Evolutionary conservation across 495 filamentous ascomycete species (phyloP), one percentile per base, ranked within the genome.

Genomic region (Neurospora sp.): DNA sequence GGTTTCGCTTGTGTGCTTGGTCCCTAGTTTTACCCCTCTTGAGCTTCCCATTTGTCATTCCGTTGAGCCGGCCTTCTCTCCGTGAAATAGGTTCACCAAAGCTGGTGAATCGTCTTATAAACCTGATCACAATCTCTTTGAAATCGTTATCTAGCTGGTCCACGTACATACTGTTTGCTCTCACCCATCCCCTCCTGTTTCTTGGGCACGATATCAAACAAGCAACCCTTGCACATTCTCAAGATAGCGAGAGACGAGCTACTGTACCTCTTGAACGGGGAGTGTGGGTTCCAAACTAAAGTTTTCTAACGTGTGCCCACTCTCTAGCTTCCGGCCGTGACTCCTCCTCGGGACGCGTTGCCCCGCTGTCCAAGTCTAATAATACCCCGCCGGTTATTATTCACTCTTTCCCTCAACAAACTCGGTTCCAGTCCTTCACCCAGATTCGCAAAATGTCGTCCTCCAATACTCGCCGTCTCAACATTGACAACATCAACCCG

Each of bases 401-500:
- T 14, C 73, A 42, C 60, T 60, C 73, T 71, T 37, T 39, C 39
- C 14, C 40, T 49, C 69, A 70, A 18, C 10, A 71, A 49, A 31
- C 27, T 62, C 54, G 54, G 12, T 35, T 70, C 40, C 71, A 23
- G 41, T 72, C 79, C n/a, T 73, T 73, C 20, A 41, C 72, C 54
- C 78, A 82, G 62, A 66, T 62, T 44, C 79, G 77, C 78, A 79
- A 72, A 70, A 83, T 84, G 80, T 77, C 79, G 69, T 79, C 78
- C 74, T 70, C 81, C 69, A 42, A 75, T 75, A 41, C 72, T 14
- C 86, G 86, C 74, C 88, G 91, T 60, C 87, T 99, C 74, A 92
- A 87, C 80, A 83, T 94, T 75, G 86, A 92, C 83, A 97, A 97
- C 85, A 97, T 98, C 86, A 98, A 98, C 84, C 93, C 88, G 11